phyloP scores from a whole-genome alignment of 768 basidiomycete species.

The Psilocybe tampanensis region DNA sequence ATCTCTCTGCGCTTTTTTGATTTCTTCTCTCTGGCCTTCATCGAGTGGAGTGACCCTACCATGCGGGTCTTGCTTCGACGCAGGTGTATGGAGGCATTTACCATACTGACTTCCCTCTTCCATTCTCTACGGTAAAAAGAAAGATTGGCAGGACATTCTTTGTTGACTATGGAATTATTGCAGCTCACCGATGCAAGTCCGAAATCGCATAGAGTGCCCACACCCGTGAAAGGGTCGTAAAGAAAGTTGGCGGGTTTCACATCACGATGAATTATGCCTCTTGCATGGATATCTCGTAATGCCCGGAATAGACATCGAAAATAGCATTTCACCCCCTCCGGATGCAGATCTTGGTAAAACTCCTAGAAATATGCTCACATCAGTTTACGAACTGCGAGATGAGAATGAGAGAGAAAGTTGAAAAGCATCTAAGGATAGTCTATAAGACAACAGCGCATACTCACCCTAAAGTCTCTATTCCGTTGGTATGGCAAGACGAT shows the following conservation, averaged over 20 bases:
- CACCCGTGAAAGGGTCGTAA: conserved; percentile 81
- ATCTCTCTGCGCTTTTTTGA: conserved; percentile 62
- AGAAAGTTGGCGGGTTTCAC: conserved; percentile 98
- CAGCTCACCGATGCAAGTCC: conserved; percentile 87
- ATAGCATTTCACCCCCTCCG: conserved; percentile 81
- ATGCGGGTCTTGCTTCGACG: conserved; percentile 65
- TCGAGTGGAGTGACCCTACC: conserved; percentile 52
- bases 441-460: too few relatives aligned
- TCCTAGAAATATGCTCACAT: conserved; percentile 46
- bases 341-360: conserved; percentile 75
- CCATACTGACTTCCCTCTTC: conserved; percentile 50
- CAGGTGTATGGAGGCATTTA: conserved; percentile 77
- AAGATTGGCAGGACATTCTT: not conserved
- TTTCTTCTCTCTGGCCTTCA: conserved; percentile 46
- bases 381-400: not conserved
- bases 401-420: too few relatives aligned
- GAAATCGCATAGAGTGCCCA: conserved; percentile 92
- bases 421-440: too few relatives aligned
- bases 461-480: conserved; percentile 91
- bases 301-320: conserved; percentile 91
- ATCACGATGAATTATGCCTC: conserved; percentile 92
- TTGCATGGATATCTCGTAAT: conserved; percentile 82
- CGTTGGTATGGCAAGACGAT: conserved; percentile 92
- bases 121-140: conserved; percentile 47
- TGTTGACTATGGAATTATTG: not conserved